A percentile compares a stretch with the other conserved stretches of the same genome.
phyloP scores from a whole-genome alignment of 2,329 filamentous ascomycete genomes.

The Diaporthe vexans region DNA sequence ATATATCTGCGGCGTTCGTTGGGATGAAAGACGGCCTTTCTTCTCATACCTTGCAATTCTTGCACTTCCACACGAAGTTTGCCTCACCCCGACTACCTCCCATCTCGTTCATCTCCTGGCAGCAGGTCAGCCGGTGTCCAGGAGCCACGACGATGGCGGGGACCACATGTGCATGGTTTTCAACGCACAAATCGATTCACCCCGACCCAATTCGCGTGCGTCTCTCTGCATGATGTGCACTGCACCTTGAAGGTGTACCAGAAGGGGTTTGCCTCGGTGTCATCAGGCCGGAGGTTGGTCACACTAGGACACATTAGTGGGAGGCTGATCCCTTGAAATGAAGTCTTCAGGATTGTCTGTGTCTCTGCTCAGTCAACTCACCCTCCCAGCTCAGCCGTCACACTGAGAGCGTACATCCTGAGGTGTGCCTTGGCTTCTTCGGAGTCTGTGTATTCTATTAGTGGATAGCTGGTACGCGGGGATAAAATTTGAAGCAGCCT shows the following conservation, averaged over 20 bases:
- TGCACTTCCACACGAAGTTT: slow-evolving; percentile 99
- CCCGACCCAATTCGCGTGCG: slow-evolving; percentile 86
- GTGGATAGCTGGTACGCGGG: too few relatives aligned
- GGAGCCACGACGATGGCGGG: background rate
- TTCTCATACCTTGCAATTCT: slow-evolving; percentile 87
- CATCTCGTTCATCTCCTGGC: slow-evolving; percentile 88
- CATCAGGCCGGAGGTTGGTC: slow-evolving; percentile 87
- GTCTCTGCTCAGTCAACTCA: slow-evolving; percentile 55
- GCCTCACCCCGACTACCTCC: slow-evolving; percentile 95
- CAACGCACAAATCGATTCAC: slow-evolving; percentile 87
- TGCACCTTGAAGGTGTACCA: slow-evolving; percentile 99
- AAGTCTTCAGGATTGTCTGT: background rate
- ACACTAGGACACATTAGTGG: slow-evolving; percentile 70
- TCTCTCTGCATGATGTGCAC: slow-evolving; percentile 97
- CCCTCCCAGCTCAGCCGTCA: slow-evolving; percentile 80
- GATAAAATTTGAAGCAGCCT: background rate
- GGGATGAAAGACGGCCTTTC: too few relatives aligned
- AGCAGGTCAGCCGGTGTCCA: slow-evolving; percentile 11
- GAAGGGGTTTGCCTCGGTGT: slow-evolving; percentile 86
- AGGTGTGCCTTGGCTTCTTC: background rate
- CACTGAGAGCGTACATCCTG: slow-evolving; percentile 74
- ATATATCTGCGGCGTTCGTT: too few relatives aligned
- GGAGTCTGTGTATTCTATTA: background rate
- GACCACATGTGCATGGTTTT: background rate
- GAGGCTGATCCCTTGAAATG: background rate